phyloP scores from a whole-genome alignment of 2,329 filamentous ascomycete species.

The Aspergillus melleus region DNA sequence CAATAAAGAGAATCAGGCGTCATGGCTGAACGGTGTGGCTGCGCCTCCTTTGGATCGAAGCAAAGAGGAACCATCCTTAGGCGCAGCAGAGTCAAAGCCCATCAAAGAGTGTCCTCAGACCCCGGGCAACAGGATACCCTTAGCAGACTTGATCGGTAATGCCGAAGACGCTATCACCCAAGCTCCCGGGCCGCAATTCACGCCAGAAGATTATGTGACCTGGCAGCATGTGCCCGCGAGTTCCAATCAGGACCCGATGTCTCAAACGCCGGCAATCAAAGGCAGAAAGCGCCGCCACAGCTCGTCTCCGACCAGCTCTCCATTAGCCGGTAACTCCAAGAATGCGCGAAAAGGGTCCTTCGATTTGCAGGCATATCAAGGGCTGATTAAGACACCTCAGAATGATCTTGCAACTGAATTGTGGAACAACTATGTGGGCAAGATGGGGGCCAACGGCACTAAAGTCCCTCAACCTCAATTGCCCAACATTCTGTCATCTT shows the following conservation, averaged over 20 bases:
- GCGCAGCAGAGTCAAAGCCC: slow-evolving; percentile 27
- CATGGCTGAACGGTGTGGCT: slow-evolving; percentile 37
- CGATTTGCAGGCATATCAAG: slow-evolving; percentile 60
- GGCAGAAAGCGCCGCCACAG: slow-evolving; percentile 69
- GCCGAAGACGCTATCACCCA: slow-evolving; percentile 56
- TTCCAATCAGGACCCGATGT: slow-evolving; percentile 45
- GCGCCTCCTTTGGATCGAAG: slow-evolving; percentile 21
- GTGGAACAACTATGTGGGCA: slow-evolving; percentile 72
- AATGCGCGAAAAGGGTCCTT: slow-evolving; percentile 46
- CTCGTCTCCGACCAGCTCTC: slow-evolving; percentile 71
- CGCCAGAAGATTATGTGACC: slow-evolving; percentile 61
- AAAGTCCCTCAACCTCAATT: slow-evolving; percentile 58
- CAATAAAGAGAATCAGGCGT: slow-evolving; percentile 48
- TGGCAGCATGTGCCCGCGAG: slow-evolving; percentile 55
- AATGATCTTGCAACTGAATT: slow-evolving; percentile 72
- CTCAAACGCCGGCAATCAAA: slow-evolving; percentile 47
- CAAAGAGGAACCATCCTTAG: slow-evolving; percentile 19
- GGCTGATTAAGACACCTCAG: slow-evolving; percentile 64
- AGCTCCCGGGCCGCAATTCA: slow-evolving; percentile 49
- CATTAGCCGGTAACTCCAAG: slow-evolving; percentile 47
- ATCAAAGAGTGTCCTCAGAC: slow-evolving; percentile 54
- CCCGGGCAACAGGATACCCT: slow-evolving; percentile 57
- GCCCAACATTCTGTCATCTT: slow-evolving; percentile 67
- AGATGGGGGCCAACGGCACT: slow-evolving; percentile 46
- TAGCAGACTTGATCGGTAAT: slow-evolving; percentile 63